phyloP scores from a whole-genome alignment of 345 rosid genomes.

The Corchorus capsularis region DNA sequence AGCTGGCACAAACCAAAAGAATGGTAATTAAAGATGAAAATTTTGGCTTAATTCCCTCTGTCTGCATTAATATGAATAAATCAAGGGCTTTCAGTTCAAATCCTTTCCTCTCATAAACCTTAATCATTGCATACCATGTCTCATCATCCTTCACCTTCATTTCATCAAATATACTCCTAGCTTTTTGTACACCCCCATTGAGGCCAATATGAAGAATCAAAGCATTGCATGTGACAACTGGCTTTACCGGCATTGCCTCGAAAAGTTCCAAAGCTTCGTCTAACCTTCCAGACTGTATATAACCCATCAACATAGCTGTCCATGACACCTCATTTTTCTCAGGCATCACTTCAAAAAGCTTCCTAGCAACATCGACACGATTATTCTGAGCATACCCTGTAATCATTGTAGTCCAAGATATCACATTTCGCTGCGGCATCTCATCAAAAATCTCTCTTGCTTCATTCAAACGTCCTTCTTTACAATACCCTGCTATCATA shows the following conservation, averaged over 20 bases:
- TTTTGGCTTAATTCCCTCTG: conserved; percentile 47
- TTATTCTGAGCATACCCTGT: conserved; percentile 65
- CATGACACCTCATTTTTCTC: conserved; percentile 78
- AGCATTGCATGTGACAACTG: conserved; percentile 59
- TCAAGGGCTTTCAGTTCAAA: conserved; percentile 66
- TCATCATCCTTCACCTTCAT: conserved; percentile 60
- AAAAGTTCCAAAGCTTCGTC: conserved; percentile 65
- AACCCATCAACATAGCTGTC: conserved; percentile 85
- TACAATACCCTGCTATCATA: conserved; percentile 75
- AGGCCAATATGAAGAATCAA: conserved; percentile 72
- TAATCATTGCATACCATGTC: conserved; percentile 74
- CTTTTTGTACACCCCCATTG: conserved; percentile 54
- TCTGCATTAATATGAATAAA: conserved; percentile 66
- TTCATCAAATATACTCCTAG: conserved; percentile 53
- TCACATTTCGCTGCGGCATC: conserved; percentile 64
- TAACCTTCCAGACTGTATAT: conserved; percentile 63
- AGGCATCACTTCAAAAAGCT: conserved; percentile 86
- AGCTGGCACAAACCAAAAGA: conserved; percentile 68
- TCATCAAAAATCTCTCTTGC: conserved; percentile 75
- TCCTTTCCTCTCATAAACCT: conserved; percentile 70
- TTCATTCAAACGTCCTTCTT: conserved; percentile 56
- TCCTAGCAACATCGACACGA: conserved; percentile 74
- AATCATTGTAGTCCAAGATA: conserved; percentile 81
- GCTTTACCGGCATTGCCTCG: conserved; percentile 60
- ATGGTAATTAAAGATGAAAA: conserved; percentile 67